Evolutionary conservation across 345 rosid species (phyloP), one percentile per base, ranked within the genome.

Genomic region (Populus pruinosa): DNA sequence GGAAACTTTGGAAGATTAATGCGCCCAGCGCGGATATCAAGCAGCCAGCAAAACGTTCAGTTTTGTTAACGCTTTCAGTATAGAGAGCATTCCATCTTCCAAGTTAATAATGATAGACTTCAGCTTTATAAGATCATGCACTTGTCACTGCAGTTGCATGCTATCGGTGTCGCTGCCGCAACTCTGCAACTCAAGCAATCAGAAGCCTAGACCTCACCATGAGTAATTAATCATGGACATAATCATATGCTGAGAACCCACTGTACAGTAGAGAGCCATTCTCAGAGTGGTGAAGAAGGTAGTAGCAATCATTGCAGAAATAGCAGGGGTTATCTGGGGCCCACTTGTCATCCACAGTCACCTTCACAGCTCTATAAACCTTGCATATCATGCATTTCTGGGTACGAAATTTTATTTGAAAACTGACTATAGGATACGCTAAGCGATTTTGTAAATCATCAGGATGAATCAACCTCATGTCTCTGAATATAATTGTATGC

Each of bases 391-490:
- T 35, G 81, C 99, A 96, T 88, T 96, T 96, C 81, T 82, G 80
- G 14, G 69, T 55, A 10, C 89, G 87, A 14, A 23, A 59, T 77
- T 93, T 96, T 12, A 74, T 41, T 71, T 85, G 90, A 68, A 86
- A 92, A 56, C 76, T 69, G 41, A 81, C 67, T 71, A 89, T 81
- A 0, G 98, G 98, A 89, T 93, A 96, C 75, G 90, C 91, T 27
- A 87, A 82, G 53, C 88, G 87, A 66, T 80, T 88, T 55, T 87
- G 89, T 56, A 87, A 78, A 75, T 96, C 98, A 20, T 92, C 97
- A 0, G 89, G 90, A 81, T 93, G 94, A 78, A 85, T 85, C 86
- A 88, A 79, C 83, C 97, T 91, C 96, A 92, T 90, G 86, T 96
- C 98, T 56, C 94, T 75, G 55, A 96, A 87, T 71, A 93, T 91